A percentile compares a stretch with the other conserved stretches of the same genome.
Evolutionary conservation across 2,329 filamentous ascomycete genomes (phyloP).

Genomic region (Epichloe elymi): DNA sequence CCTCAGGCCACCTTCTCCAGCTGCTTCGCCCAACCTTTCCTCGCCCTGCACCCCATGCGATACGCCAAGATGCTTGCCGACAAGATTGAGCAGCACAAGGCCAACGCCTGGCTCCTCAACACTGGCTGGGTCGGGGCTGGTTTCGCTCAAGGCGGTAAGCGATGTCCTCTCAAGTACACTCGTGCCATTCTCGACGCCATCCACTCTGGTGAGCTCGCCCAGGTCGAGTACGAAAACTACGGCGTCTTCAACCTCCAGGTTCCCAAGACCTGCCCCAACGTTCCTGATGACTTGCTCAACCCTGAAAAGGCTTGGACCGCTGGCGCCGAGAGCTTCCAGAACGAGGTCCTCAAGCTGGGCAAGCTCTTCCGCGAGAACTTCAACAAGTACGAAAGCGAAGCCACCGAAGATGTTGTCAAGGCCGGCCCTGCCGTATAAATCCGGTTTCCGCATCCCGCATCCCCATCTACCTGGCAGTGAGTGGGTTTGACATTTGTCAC

Average conservation of each 20-base stretch:
- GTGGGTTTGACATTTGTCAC: background rate
- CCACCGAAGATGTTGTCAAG: conserved; percentile 65
- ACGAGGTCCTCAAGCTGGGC: conserved; percentile 83
- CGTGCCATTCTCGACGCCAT: conserved; percentile 96
- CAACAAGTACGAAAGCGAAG: conserved; percentile 81
- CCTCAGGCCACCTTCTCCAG: conserved; percentile 98
- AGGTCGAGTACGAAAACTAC: conserved; percentile 88
- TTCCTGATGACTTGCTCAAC: conserved; percentile 88
- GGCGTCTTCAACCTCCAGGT: conserved; percentile 93
- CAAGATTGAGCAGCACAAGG: conserved; percentile 90
- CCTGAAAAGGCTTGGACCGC: conserved; percentile 86
- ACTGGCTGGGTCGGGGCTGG: conserved; percentile 94
- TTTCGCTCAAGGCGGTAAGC: conserved; percentile 82
- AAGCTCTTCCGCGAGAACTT: conserved; percentile 93
- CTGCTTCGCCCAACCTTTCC: conserved; percentile 98
- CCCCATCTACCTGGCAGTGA: background rate
- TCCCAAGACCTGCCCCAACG: conserved; percentile 80
- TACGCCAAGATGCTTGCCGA: conserved; percentile 98
- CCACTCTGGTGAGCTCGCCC: conserved; percentile 89
- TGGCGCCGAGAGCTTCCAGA: conserved; percentile 66
- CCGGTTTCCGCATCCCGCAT: background rate
- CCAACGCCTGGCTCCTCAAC: conserved; percentile 97
- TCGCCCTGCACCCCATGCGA: conserved; percentile 96
- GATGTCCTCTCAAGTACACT: conserved; percentile 97
- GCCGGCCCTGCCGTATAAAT: conserved; percentile 38